Conservation (phyloP, 2,329 filamentous ascomycete genomes). For the Rhynchosporium graminicola region DNA sequence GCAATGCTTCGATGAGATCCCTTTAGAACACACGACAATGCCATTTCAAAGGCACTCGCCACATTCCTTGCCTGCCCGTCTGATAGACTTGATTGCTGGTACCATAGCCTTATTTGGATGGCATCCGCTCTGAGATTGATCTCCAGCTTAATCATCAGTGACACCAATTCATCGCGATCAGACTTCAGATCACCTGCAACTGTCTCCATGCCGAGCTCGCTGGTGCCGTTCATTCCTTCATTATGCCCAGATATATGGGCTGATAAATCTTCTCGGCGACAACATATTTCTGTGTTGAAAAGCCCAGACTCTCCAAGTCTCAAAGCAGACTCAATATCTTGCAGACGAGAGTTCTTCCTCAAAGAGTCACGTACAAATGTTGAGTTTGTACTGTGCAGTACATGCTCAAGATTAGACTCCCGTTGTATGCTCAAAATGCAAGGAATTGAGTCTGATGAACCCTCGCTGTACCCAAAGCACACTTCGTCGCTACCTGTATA, state of each 20-base stretch:
- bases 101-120: background rate
- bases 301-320: background rate
- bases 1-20: background rate
- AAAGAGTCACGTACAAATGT: background rate
- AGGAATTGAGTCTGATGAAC: constrained; percentile 36
- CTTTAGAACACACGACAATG: constrained; percentile 1
- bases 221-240: background rate
- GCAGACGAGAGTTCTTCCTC: background rate
- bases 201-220: too few species aligned
- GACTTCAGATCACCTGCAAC: background rate
- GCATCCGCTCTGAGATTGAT: background rate
- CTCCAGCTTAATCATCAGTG: constrained; percentile 3
- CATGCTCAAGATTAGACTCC: constrained; percentile 12
- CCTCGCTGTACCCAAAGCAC: constrained; percentile 44
- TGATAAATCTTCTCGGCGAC: background rate
- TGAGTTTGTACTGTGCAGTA: constrained; percentile 3
- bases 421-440: constrained; percentile 6
- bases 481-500: constrained; percentile 40
- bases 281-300: constrained; percentile 9
- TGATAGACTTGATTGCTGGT: background rate
- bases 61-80: constrained; percentile 8
- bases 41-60: constrained; percentile 9
- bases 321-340: background rate
- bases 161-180: background rate
- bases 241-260: background rate